Conservation (phyloP, 2,329 filamentous ascomycete species). For the Paraconiothyrium sp. region DNA sequence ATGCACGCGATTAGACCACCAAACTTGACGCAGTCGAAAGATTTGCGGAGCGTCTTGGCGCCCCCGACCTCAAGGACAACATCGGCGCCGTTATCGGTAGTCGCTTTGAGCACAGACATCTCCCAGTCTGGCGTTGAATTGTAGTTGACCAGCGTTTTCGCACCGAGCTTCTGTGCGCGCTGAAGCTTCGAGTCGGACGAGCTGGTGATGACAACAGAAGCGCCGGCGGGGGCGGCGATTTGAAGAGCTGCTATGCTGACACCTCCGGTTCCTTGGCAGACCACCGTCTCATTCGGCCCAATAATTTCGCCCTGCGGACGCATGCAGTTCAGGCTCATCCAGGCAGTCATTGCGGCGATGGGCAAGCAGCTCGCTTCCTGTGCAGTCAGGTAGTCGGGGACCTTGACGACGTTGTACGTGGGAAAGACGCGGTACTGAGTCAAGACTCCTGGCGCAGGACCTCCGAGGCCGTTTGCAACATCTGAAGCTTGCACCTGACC, state of each 20-base stretch:
- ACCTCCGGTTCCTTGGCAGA: constrained; percentile 58
- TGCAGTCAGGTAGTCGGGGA: constrained; percentile 65
- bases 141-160: constrained; percentile 70
- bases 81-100: constrained; percentile 54
- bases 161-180: constrained; percentile 65
- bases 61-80: constrained; percentile 64
- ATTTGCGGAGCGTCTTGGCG: constrained; percentile 58
- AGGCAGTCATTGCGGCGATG: constrained; percentile 70
- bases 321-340: constrained; percentile 72
- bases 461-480: constrained; percentile 67
- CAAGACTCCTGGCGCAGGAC: constrained; percentile 67
- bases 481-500: constrained; percentile 68
- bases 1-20: constrained; percentile 54
- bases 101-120: constrained; percentile 61
- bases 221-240: constrained; percentile 55
- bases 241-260: constrained; percentile 53
- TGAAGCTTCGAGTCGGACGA: constrained; percentile 65
- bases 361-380: constrained; percentile 70
- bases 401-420: constrained; percentile 63
- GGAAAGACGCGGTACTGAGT: constrained; percentile 69
- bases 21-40: constrained; percentile 55
- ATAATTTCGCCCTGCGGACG: constrained; percentile 63
- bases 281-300: constrained; percentile 50
- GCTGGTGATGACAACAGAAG: constrained; percentile 66
- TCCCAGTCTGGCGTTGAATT: constrained; percentile 67